Conservation (phyloP, 257 asterid species). For the Gentiana straminea region DNA sequence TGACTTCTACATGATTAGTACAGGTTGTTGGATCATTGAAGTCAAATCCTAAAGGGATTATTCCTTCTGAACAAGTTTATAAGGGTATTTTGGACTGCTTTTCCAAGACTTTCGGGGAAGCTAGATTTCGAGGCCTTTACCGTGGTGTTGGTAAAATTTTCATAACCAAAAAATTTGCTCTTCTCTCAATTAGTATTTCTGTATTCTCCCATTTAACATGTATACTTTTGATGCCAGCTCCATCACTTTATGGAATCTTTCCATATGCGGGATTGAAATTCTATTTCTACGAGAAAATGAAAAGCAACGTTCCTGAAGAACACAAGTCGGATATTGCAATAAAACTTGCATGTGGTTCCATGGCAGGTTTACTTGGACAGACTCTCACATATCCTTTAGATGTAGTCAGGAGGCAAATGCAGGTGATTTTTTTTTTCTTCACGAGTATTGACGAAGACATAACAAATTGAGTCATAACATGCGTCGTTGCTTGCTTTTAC, state of each 20-base stretch:
- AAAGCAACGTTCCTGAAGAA: slow-evolving; percentile 60
- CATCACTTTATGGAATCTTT: slow-evolving; percentile 82
- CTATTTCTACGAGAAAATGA: slow-evolving; percentile 90
- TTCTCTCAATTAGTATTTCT: slow-evolving; percentile 1
- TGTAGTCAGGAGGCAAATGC: slow-evolving; percentile 93
- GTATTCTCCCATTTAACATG: slow-evolving; percentile 10
- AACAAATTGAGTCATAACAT: too few relatives aligned
- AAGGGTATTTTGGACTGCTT: slow-evolving; percentile 80
- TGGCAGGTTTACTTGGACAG: slow-evolving; percentile 92
- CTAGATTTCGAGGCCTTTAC: slow-evolving; percentile 74
- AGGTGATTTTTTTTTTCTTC: slow-evolving; percentile 33
- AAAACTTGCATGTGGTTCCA: slow-evolving; percentile 85
- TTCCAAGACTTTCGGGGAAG: slow-evolving; percentile 69
- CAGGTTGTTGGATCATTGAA: slow-evolving; percentile 64
- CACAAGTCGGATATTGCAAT: slow-evolving; percentile 61
- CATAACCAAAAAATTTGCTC: not conserved
- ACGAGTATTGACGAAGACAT: too few relatives aligned
- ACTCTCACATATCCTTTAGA: slow-evolving; percentile 94
- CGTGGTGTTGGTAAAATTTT: slow-evolving; percentile 75
- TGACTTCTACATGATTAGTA: slow-evolving; percentile 19
- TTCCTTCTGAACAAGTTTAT: slow-evolving; percentile 37
- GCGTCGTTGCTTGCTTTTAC: too few relatives aligned
- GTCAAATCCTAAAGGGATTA: slow-evolving; percentile 24
- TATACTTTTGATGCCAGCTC: slow-evolving; percentile 39
- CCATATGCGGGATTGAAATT: slow-evolving; percentile 94